Evolutionary conservation across 129 eudicot genomes (phyloP).

Genomic region (Artemisia annua): DNA sequence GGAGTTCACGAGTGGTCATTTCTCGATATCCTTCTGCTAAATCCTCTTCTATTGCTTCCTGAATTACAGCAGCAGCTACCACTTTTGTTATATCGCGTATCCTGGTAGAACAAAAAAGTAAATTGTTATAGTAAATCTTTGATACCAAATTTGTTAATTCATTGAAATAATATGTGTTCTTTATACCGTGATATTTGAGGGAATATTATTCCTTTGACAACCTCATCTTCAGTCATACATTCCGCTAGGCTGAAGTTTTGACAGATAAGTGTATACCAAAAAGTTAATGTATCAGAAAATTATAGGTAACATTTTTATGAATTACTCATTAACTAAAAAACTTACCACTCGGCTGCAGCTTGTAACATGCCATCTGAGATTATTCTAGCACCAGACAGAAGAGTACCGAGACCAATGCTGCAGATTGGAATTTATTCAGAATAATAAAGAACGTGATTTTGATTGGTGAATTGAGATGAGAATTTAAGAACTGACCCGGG

Average conservation of each 20-base stretch:
- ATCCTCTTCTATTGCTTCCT: conserved; percentile 87
- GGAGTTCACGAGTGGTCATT: conserved; percentile 71
- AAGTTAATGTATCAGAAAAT: not conserved
- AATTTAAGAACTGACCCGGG: conserved; percentile 65
- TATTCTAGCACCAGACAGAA: conserved; percentile 77
- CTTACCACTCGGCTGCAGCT: conserved; percentile 69
- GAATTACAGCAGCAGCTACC: conserved; percentile 83
- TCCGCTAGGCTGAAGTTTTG: conserved; percentile 68
- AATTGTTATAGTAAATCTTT: conserved; percentile 3
- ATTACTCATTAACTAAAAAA: not conserved
- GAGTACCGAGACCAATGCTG: conserved; percentile 97
- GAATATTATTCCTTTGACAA: conserved; percentile 70
- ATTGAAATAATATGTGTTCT: not conserved
- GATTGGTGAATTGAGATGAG: not conserved
- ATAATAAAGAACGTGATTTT: not conserved
- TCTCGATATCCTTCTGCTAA: conserved; percentile 94
- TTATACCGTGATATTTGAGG: conserved; percentile 80
- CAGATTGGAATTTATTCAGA: conserved; percentile 20
- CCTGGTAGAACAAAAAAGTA: conserved; percentile 35
- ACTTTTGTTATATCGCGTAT: conserved; percentile 90
- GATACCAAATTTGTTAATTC: conserved; percentile 1
- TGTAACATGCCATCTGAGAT: not conserved
- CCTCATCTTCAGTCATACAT: conserved; percentile 87
- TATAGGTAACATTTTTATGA: too few relatives aligned
- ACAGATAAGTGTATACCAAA: not conserved